Conservation (phyloP, 257 asterid genomes). For the Thymus quinquecostatus region DNA sequence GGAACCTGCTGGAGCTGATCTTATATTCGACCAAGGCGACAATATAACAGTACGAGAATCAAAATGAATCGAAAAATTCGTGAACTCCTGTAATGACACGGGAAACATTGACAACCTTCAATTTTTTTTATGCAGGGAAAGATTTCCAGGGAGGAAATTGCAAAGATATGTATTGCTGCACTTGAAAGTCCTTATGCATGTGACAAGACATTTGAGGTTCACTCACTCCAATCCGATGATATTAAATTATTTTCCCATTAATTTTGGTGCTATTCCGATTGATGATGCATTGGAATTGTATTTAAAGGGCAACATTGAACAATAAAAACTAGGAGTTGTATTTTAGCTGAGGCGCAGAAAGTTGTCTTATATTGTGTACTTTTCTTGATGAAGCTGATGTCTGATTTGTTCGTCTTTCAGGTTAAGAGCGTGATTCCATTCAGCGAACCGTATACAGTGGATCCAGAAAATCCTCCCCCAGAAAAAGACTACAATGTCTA, state of each 20-base stretch:
- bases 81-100: neutral
- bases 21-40: constrained; percentile 94
- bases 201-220: constrained; percentile 93
- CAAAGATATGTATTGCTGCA: constrained; percentile 87
- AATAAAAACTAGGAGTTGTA: neutral
- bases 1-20: constrained; percentile 99
- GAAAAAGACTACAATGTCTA: constrained; percentile 81
- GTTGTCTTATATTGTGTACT: neutral
- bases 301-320: no score
- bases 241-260: neutral
- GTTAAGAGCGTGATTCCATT: constrained; percentile 91
- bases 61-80: neutral
- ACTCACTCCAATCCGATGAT: neutral
- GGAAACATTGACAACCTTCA: neutral
- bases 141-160: constrained; percentile 91
- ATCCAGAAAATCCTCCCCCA: constrained; percentile 92
- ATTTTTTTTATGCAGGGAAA: constrained; percentile 59
- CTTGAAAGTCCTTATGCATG: constrained; percentile 84
- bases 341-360: neutral
- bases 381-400: neutral
- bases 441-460: constrained; percentile 90
- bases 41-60: constrained; percentile 69
- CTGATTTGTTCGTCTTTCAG: constrained; percentile 39
- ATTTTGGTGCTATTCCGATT: neutral
- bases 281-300: no score